Conservation (phyloP, 164 flowering plant genomes). For the Sedum album region DNA sequence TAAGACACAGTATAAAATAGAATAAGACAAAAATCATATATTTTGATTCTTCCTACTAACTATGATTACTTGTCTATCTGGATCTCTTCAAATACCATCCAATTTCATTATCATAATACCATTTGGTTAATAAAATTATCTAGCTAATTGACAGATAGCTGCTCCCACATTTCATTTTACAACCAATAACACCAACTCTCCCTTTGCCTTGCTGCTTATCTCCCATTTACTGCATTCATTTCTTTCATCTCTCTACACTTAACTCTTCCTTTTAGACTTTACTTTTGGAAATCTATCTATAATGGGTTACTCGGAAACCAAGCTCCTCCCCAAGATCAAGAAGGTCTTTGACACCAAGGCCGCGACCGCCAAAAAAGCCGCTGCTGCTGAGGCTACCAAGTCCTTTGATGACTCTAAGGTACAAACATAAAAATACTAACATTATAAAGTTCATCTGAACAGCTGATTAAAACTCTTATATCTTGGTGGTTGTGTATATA, state of each 20-base stretch:
- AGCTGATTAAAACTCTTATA: neutral
- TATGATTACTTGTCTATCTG: neutral
- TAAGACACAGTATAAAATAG: neutral
- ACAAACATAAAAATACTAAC: neutral
- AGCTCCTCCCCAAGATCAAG: conserved; percentile 82
- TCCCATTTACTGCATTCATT: neutral
- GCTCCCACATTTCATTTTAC: conserved; percentile 7
- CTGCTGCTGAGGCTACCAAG: conserved; percentile 72
- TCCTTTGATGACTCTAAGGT: conserved; percentile 80
- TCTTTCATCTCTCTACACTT: neutral
- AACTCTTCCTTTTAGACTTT: neutral
- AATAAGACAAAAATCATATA: neutral
- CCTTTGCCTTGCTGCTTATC: neutral
- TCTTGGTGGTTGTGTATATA: conserved; percentile 10
- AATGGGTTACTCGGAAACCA: conserved; percentile 81
- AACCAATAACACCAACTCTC: conserved; percentile 6
- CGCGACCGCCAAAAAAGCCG: conserved; percentile 45
- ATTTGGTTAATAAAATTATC: neutral
- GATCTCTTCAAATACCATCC: neutral
- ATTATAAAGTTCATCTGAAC: neutral
- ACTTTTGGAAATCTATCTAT: conserved; percentile 7
- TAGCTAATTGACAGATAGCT: conserved; percentile 7
- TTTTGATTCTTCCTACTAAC: neutral
- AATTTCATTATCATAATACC: neutral
- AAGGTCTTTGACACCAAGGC: conserved; percentile 57